Base-by-base conservation (phyloP, 1,139 yeast species). In the Diutina sp. region DNA sequence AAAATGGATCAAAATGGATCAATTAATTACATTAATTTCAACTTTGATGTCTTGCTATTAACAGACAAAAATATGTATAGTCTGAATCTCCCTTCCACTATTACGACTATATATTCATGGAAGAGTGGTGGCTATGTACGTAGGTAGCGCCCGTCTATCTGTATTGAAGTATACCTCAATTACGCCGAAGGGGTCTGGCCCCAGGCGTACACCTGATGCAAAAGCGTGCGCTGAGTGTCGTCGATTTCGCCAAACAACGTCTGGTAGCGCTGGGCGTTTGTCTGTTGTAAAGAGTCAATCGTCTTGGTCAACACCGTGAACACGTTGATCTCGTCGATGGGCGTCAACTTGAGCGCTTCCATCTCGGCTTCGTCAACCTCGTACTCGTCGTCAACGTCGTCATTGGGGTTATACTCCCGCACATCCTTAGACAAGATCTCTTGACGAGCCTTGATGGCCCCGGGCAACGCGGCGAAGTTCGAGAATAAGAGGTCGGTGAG, bases 311-410 rank as follows among this genome's bases (percentile, higher is more conserved):
- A 77, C 28, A 72, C 76, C 54, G 71, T 74, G 62, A 74, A 73
- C 4, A 76, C 82, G 61, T 81, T 79, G 47, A 79, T 62, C 28
- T 66, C 62, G 63, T 80, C 84, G 57, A 81, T 69, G 12, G 83
- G 82, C 2, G 83, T 79, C 58, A 74, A 77, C 61, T 76, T 79
- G 67, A 77, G 69, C 38, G 83, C 78, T 61, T 80, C 84, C 59
- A 78, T 73, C 58, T 79, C 80, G 12, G 83, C 84, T 57, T 77
- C 80, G 56, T 78, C 82, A 21, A 72, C 76, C 59, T 74, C 80
- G 46, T 70, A 72, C 25, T 74, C 80, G 6, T 69, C 65, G 52
- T 65, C 70, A 46, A 65, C 69, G 21, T 67, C 72, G 9, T 64
- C 68, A 51, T 59, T 63, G 12, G 60, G 67, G 25, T 67, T 76